A percentile compares a stretch with the other conserved stretches of the same genome.
These are phyloP conservation scores for Fusarium temperatum DNA, from an alignment of 2,329 filamentous ascomycete species.

Conservation along the genomic window DNA sequence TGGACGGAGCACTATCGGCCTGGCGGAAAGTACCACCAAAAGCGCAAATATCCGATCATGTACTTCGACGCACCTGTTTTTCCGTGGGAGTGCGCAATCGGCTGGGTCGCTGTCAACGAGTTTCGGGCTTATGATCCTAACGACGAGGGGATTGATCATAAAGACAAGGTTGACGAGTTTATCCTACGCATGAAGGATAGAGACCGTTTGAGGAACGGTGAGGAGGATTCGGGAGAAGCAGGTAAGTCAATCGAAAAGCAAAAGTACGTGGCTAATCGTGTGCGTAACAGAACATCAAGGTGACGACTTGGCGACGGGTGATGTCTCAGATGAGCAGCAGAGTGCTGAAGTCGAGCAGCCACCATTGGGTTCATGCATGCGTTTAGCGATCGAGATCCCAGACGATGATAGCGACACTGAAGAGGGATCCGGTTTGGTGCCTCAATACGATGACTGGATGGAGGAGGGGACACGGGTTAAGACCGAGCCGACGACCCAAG, in stretches of 20 bases:
- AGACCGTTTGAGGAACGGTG: neutral
- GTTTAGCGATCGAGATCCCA: neutral
- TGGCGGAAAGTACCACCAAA: rapidly evolving
- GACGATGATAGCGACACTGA: neutral
- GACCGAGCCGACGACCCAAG: neutral
- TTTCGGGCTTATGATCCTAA: neutral
- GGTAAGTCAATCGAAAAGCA: neutral
- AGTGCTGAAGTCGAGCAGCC: neutral
- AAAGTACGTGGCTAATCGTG: too few species aligned
- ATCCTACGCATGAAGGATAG: neutral
- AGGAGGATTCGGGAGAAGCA: neutral
- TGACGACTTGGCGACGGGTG: rapidly evolving
- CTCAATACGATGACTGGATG: neutral
- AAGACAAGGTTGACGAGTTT: neutral
- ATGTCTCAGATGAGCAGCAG: neutral
- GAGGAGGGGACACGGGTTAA: neutral
- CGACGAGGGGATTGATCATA: neutral
- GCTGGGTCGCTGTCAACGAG: rapidly evolving
- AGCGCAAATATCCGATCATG: rapidly evolving
- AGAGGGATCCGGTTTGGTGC: neutral
- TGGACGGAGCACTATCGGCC: neutral
- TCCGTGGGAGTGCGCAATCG: neutral
- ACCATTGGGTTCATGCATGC: neutral
- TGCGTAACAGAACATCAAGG: neutral
- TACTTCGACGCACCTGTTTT: neutral